These are phyloP conservation scores for Murraya koenigii DNA, from an alignment of 345 rosid genomes.

Conservation along the genomic window DNA sequence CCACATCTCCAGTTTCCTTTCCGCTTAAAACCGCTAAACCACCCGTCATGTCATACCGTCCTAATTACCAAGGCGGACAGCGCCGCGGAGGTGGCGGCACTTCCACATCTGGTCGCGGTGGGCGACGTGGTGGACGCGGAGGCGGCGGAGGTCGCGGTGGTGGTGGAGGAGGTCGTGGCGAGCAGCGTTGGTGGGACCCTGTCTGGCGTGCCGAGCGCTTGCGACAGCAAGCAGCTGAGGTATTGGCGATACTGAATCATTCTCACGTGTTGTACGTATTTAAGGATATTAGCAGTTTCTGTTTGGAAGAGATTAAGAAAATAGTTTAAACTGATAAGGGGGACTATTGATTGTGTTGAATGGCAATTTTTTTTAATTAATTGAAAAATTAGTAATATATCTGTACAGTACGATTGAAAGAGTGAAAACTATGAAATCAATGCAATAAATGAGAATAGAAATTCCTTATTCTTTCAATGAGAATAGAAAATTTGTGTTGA, in stretches of 20 bases:
- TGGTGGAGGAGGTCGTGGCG: slow-evolving; percentile 65
- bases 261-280: neutral
- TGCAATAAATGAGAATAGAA: too few relatives aligned
- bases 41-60: slow-evolving; percentile 54
- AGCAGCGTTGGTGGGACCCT: slow-evolving; percentile 99
- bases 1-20: slow-evolving; percentile 16
- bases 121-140: slow-evolving; percentile 48
- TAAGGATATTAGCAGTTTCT: neutral
- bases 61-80: slow-evolving; percentile 50
- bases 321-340: neutral
- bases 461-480: too few relatives aligned
- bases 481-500: too few relatives aligned
- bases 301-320: too few relatives aligned
- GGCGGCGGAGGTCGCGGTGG: slow-evolving; percentile 37
- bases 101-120: slow-evolving; percentile 29
- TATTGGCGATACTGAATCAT: slow-evolving; percentile 7
- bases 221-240: slow-evolving; percentile 75
- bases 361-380: neutral
- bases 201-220: slow-evolving; percentile 97
- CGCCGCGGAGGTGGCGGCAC: slow-evolving; percentile 52
- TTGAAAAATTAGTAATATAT: too few relatives aligned
- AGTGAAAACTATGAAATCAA: too few relatives aligned
- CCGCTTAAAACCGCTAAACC: slow-evolving; percentile 7
- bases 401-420: too few relatives aligned
- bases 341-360: neutral